Evolutionary conservation across 1,139 yeast species (phyloP), one percentile per base, ranked within the genome.

Genomic region (Suhomyces bribrorum): DNA sequence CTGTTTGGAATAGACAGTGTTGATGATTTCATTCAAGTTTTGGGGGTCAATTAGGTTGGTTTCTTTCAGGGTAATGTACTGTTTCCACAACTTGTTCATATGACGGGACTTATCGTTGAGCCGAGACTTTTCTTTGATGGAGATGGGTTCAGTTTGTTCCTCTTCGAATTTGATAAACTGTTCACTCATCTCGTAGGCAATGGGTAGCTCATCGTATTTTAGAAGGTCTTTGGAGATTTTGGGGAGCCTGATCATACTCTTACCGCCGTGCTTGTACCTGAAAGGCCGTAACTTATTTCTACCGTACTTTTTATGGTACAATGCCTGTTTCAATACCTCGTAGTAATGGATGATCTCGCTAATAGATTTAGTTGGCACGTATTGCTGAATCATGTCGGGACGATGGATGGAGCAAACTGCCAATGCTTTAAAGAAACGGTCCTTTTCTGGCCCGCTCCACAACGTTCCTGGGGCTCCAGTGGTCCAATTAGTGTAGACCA

Each of bases 121-220:
- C 11, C 46, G 25, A 9, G 43, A 36, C 17, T 47, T 37, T 24
- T 62, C 67, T 28, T 50, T 48, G 17, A 44, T 35, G 2, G 50
- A 39, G 3, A 67, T 50, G 31, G 54, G 47, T 2, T 44, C 48
- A 15, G 71, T 64, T 45, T 75, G 80, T 5, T 55, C 53, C 29
- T 75, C 75, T 51, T 81, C 86, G 55, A 74, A 59, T 9, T 56
- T 54, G 2, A 75, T 53, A 56, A 74, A 79, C 14, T 60, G 59
- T 14, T 64, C 66, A 42, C 75, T 69, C 73, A 80, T 71, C 52
- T 81, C 87, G 45, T 62, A 61, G 1, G 82, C 76, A 2, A 66
- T 61, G 1, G 86, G 86, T 18, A 80, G 55, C 3, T 76, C 76
- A 16, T 56, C 55, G 53, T 69, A 66, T 7, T 56, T 52, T 11